These are phyloP conservation scores for Hanseniaspora pseudoguilliermondii DNA, from an alignment of 805 yeast genomes.

Conservation along the genomic window DNA sequence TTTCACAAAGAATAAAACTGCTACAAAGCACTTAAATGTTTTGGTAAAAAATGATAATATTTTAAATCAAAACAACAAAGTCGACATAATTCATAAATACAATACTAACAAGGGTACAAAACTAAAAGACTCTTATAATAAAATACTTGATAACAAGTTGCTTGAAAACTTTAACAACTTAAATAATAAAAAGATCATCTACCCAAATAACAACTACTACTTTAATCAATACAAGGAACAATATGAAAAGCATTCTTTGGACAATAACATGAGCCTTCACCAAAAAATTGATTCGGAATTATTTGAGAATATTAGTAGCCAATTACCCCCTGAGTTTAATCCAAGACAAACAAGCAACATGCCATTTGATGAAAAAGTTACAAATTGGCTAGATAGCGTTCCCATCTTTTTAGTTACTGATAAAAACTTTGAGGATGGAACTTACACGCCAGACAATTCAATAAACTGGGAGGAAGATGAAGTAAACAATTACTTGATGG, in stretches of 20 bases:
- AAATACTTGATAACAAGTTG: neutral
- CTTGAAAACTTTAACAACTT: neutral
- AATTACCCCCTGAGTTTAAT: constrained; percentile 40
- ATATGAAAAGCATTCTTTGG: neutral
- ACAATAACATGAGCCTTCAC: neutral
- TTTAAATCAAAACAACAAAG: neutral
- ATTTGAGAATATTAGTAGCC: neutral
- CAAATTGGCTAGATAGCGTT: constrained; percentile 47
- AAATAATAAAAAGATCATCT: neutral
- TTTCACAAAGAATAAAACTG: neutral
- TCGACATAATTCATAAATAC: neutral
- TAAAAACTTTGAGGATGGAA: constrained; percentile 18
- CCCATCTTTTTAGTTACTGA: constrained; percentile 25
- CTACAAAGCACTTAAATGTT: neutral
- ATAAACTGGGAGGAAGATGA: constrained; percentile 27
- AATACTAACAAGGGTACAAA: neutral
- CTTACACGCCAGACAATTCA: constrained; percentile 20
- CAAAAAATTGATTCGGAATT: constrained; percentile 12
- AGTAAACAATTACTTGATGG: constrained; percentile 17
- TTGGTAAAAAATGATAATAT: neutral
- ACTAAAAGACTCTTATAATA: neutral
- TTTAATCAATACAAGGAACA: constrained; percentile 2
- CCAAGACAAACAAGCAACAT: constrained; percentile 53
- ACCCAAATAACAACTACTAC: constrained; percentile 2
- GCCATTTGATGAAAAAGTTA: constrained; percentile 55